A percentile compares a stretch with the other conserved stretches of the same genome.
Evolutionary conservation across 2,329 filamentous ascomycete species (phyloP).

Genomic region (Myriosclerotinia curreyana): DNA sequence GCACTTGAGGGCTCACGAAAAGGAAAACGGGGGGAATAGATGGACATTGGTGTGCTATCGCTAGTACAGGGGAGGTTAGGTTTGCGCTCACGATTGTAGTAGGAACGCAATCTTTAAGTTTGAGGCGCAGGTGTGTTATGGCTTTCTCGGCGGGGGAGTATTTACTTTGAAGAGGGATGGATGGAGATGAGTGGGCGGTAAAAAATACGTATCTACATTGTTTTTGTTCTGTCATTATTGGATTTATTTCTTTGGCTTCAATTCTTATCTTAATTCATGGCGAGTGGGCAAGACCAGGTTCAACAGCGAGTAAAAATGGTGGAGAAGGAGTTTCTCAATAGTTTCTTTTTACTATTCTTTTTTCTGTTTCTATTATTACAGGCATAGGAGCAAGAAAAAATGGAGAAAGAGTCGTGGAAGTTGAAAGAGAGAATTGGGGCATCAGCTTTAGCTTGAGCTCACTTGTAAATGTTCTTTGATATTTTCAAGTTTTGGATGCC

Average conservation of each 20-base stretch:
- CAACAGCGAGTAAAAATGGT: background rate
- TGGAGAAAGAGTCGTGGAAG: background rate
- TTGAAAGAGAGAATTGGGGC: background rate
- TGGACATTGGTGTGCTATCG: constrained; percentile 1
- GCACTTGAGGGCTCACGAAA: too few species aligned
- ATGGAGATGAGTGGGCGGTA: background rate
- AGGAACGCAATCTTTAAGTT: constrained; percentile 7
- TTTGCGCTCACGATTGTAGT: background rate
- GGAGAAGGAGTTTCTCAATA: background rate
- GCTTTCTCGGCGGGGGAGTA: background rate
- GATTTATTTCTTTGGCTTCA: background rate
- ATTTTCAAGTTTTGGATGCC: background rate
- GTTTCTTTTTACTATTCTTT: background rate
- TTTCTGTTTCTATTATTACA: background rate
- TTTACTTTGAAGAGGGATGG: background rate
- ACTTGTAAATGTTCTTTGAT: constrained; percentile 11
- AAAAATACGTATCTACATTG: constrained; percentile 1
- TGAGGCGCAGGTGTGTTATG: background rate
- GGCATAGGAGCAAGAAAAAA: background rate
- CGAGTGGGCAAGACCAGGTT: background rate
- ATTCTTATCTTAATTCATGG: background rate
- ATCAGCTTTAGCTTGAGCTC: constrained; percentile 5
- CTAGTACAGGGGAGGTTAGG: background rate
- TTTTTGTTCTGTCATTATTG: constrained; percentile 14
- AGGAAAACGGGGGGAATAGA: background rate